Base-by-base conservation (phyloP, 352 stramenopile species). In the Pythium coloratum region DNA sequence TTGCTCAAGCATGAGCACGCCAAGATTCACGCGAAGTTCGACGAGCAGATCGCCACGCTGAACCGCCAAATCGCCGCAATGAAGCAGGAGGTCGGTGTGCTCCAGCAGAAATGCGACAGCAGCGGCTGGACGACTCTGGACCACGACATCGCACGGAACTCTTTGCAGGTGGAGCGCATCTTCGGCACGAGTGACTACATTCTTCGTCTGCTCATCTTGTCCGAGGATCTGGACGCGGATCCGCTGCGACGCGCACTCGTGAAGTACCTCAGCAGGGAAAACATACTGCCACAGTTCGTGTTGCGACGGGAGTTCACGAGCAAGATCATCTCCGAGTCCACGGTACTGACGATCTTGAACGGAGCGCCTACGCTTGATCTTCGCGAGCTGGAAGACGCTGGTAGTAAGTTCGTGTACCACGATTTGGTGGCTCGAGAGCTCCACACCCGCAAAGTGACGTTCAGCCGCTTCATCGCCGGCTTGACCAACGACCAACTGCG, bases 181-280 rank as follows among this genome's bases (percentile, higher is more conserved):
- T 93, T 93, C 59, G 85, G 85, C 13, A 71, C 82, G 0, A 90
- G 82, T 55, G 83, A 91, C n/a, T 90, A 83, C 40, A 63, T 93
- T 0, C 66, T 93, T 20, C 85, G 82, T 0, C 62, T 94, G 3
- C 70, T 94, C 18, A 89, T 94, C 60, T 71, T 94, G 1, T 80
- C 85, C 0, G 82, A 94, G 62, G 85, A 94, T 50, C 56, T 94
- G 0, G 81, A 91, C 18, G 81, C 77, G 6, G 76, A 84, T n/a
- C 65, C 73, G 0, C 70, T 94, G 16, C 75, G 82, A 3, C 72
- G 81, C 6, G 83, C 81, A 5, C 42, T 91, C 14, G 64, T 90
- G 8, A 69, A 59, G 3, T 94, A 92, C 55, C 64, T 94, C 8
- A 82, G 78, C 40, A 78, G 81, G 46, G 55, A 70, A 3, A 51